These are phyloP conservation scores for Chrysanthemum seticuspe DNA, from an alignment of 129 eudicot species.

Conservation along the genomic window DNA sequence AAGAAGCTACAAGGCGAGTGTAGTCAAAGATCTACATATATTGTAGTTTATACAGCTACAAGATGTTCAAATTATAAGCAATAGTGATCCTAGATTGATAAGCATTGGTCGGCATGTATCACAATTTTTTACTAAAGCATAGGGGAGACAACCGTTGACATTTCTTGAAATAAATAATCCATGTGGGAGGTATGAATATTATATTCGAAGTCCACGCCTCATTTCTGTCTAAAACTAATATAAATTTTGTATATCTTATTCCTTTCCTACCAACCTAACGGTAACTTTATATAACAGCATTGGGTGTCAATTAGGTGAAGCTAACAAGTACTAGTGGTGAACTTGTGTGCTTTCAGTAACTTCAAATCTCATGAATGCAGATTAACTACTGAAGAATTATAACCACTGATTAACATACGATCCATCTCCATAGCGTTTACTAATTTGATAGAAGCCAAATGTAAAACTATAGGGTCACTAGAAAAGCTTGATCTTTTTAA, in stretches of 20 bases:
- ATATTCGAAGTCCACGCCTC: conserved; percentile 10
- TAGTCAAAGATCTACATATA: conserved; percentile 30
- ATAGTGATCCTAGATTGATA: conserved; percentile 23
- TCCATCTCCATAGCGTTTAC: no score
- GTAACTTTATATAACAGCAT: background rate
- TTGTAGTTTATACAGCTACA: conserved; percentile 20
- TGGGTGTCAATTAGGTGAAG: background rate
- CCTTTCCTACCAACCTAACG: conserved; percentile 17
- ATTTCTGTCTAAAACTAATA: background rate
- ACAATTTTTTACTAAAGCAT: conserved; percentile 10
- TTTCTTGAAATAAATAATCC: conserved; percentile 22
- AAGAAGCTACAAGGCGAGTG: conserved; percentile 18
- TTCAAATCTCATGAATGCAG: conserved; percentile 3
- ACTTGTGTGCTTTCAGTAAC: background rate
- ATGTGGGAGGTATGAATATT: conserved; percentile 19
- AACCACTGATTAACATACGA: no score
- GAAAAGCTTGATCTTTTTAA: no score
- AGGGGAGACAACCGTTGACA: conserved; percentile 29
- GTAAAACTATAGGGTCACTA: no score
- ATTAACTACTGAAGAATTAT: background rate
- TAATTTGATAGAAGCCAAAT: no score
- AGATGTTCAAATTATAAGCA: conserved; percentile 18
- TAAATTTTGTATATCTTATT: background rate
- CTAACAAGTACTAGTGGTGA: background rate
- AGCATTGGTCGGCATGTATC: conserved; percentile 17